Evolutionary conservation across 2,329 filamentous ascomycete genomes (phyloP), one percentile per base, ranked within the genome.

Genomic region (Fusarium incarnatum): DNA sequence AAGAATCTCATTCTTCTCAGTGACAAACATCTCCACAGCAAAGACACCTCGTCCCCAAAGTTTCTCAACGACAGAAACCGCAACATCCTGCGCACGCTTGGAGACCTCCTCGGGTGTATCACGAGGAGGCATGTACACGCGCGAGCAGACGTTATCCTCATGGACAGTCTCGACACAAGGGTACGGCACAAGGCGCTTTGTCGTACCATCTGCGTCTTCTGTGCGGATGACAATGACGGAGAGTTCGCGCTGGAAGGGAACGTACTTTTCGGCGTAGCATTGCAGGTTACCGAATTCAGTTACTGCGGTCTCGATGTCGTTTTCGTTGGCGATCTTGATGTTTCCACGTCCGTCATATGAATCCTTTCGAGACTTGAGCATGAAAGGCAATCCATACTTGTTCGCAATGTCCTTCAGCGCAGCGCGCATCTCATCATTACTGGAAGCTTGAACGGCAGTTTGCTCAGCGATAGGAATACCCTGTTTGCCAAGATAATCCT

Each of bases 201-300:
- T 78, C 16, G 81, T 81, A 2, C 86, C 86, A 5, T 83, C 78
- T 46, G 83, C 81, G 71, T 97, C 90, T 76, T 94, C 92, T 1
- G 93, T 97, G 76, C 97, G 92, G 60, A 98, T 89, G 11, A 98
- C 95, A 90, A 98, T 97, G 72, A 97, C 94, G 8, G 96, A 93
- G 56, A 98, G 83, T 82, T 98, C 95, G 82, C 92, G 91, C 73
- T 87, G 87, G 80, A 98, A 98, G 23, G 92, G 87, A 15, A 92
- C 91, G 88, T 92, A 98, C 80, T 93, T 93, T 82, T 98, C 95
- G 0, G 93, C 94, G 76, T 98, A 98, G 44, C 97, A 84, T 4
- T 90, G 88, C 22, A 93, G 82, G 18, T 87, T 87, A 44, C 89
- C 89, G 50, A 98, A 86, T 2, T 89, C 88, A 61, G 90, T 82